Base-by-base conservation (phyloP, 2,329 filamentous ascomycete genomes). In the Hypoxylon rubiginosum region DNA sequence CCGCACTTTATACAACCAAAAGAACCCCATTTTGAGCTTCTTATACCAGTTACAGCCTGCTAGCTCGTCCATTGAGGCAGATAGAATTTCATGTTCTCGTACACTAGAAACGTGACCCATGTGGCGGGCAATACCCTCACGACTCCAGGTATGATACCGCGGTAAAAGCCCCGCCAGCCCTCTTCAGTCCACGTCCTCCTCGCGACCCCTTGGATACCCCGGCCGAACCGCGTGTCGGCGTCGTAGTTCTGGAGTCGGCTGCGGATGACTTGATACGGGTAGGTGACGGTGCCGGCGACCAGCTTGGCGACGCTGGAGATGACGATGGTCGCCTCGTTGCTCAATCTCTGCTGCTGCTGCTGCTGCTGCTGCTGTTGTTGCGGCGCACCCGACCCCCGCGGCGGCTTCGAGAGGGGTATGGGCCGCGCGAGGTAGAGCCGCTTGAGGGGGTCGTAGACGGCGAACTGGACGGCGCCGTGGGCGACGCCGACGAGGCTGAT, bases 101-200 rank as follows among this genome's bases (percentile, higher is more conserved):
- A 98, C 24, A 98, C 94, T 73, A 99, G 80, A 77, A 99, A 98
- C 1, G 95, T 98, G 58, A 97, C 93, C 88, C 96, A 97, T 3
- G 96, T 98, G 32, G 94, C 94, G 3, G 96, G 96, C 79, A 99
- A 84, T 28, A 98, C 96, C 66, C 96, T 88, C 56, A 97, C 83
- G n/a, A 97, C 86, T 71, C 95, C 97, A 0, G 95, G 94, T 43
- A 93, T 89, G 62, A 98, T 82, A 1, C 96, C 96, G 70, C 94
- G 93, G 79, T 98, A 99, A 79, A 97, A 98, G 0, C 95, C 95
- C 9, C 86, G 82, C 32, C 92, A 64, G 0, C 96, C 94, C 76
- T 97, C 94, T 71, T 92, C 90, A 58, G 76, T 81, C 89, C 92
- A 97, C 30, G 97, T 89, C 80, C 91, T 89, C 63, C 76, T 78